phyloP scores from a whole-genome alignment of 768 basidiomycete species.

The Glaciozyma antarctica region DNA sequence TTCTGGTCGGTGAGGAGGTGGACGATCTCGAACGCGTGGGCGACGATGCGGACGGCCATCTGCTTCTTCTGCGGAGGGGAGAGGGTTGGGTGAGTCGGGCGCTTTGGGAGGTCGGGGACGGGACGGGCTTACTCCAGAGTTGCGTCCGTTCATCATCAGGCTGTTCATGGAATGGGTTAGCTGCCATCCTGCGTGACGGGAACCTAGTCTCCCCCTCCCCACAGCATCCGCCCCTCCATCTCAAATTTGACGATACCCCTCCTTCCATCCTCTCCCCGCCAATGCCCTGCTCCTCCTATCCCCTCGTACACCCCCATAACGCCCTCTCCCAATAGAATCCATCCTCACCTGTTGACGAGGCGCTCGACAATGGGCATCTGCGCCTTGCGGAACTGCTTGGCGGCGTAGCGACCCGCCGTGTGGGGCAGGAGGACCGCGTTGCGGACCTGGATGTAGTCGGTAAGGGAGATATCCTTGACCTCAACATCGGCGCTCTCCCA shows the following conservation, averaged over 20 bases:
- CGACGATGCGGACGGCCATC: conserved; percentile 95
- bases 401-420: conserved; percentile 97
- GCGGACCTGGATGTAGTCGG: conserved; percentile 88
- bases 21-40: conserved; percentile 98
- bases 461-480: conserved; percentile 97
- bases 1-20: conserved; percentile 99
- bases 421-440: conserved; percentile 40
- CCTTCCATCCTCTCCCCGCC: not conserved
- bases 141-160: conserved; percentile 99
- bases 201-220: not conserved
- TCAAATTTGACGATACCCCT: too few relatives aligned
- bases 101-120: not conserved
- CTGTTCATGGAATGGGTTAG: conserved; percentile 42
- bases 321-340: not conserved
- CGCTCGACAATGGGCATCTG: conserved; percentile 99
- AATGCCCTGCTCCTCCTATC: not conserved
- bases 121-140: conserved; percentile 60
- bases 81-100: not conserved
- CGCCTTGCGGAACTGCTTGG: conserved; percentile 99
- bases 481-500: conserved; percentile 86
- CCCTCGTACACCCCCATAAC: too few relatives aligned
- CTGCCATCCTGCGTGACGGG: not conserved
- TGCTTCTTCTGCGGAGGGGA: conserved; percentile 62
- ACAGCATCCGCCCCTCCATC: not conserved
- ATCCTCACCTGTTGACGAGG: conserved; percentile 83